phyloP scores from a whole-genome alignment of 352 stramenopile genomes.

The Phytopythium ostracodes region DNA sequence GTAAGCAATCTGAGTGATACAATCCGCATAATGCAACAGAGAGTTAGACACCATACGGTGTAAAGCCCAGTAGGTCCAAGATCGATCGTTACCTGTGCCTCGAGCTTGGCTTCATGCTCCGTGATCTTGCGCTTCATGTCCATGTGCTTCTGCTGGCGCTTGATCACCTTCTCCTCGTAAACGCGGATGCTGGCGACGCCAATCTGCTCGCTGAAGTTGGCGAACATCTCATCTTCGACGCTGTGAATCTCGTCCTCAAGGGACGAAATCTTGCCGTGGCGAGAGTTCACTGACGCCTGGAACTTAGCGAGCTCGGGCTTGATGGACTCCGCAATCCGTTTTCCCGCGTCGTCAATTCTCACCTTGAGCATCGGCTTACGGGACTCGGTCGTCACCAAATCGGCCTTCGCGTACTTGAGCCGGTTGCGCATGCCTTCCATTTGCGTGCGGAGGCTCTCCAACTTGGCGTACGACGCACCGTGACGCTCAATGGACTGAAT shows the following conservation, averaged over 20 bases:
- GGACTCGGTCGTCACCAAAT: conserved; percentile 62
- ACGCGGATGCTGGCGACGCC: conserved; percentile 80
- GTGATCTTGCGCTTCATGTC: conserved; percentile 70
- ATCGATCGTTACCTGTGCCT: conserved; percentile 50
- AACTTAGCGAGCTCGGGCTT: conserved; percentile 64
- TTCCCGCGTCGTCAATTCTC: conserved; percentile 49
- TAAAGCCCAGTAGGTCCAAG: not conserved
- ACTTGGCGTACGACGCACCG: conserved; percentile 59
- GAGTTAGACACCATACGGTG: not conserved
- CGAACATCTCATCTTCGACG: conserved; percentile 86
- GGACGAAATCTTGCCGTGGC: conserved; percentile 31
- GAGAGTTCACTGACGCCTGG: conserved; percentile 41
- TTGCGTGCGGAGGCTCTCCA: conserved; percentile 65
- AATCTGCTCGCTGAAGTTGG: conserved; percentile 71
- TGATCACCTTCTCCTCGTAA: conserved; percentile 93
- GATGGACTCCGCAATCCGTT: conserved; percentile 46
- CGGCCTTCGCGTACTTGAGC: conserved; percentile 68
- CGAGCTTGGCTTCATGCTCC: conserved; percentile 78
- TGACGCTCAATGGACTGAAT: conserved; percentile 60
- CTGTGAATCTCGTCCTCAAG: conserved; percentile 63
- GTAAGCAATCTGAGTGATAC: conserved; percentile 68
- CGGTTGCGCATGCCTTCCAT: conserved; percentile 69
- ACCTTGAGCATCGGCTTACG: conserved; percentile 68
- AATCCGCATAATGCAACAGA: not conserved
- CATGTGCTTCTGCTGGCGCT: conserved; percentile 68